Evolutionary conservation across 2,329 filamentous ascomycete species (phyloP), one percentile per base, ranked within the genome.

Genomic region (Acrodontium crateriforme): DNA sequence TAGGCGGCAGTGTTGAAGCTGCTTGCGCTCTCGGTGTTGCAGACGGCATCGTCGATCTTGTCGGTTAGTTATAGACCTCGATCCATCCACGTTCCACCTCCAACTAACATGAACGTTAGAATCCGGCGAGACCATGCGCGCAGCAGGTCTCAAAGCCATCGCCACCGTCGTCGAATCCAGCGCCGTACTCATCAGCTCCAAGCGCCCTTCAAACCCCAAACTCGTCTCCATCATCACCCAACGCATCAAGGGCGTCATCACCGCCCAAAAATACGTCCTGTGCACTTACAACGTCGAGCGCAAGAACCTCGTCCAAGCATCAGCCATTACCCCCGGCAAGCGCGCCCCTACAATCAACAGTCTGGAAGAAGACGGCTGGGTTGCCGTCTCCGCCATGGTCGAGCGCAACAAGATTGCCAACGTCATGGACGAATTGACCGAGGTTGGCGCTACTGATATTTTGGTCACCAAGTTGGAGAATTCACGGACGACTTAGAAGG

Each of bases 101-200:
- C 16, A 27, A 19, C 17, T 32, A 29, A 30, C 11, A 3, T 16
- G 14, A n/a, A n/a, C n/a, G 5, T 9, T 43, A 89, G 87, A 98
- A 65, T 95, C 89, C 12, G 89, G 89, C 31, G 87, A 95, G 59
- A 98, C 89, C 1, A 98, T 98, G 89, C 79, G 81, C 49, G 89
- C 87, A 12, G 87, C 87, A 23, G 89, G 89, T 14, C 69, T 98
- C 27, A 85, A 84, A 59, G 78, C 87, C 31, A 94, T 95, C 45
- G 84, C 89, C 45, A 98, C 89, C 2, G 84, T 98, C 15, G 69
- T 94, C 28, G 75, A 83, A 32, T 85, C 79, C 30, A 81, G 78
- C 11, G 85, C 89, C 17, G 78, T 94, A 25, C 69, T 98, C 33
- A 85, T 98, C 64, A 87, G 87, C 62, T 93, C 84, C 22, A 83